Conservation (phyloP, 306 rosid genomes). For the Oemleria cerasiformis region DNA sequence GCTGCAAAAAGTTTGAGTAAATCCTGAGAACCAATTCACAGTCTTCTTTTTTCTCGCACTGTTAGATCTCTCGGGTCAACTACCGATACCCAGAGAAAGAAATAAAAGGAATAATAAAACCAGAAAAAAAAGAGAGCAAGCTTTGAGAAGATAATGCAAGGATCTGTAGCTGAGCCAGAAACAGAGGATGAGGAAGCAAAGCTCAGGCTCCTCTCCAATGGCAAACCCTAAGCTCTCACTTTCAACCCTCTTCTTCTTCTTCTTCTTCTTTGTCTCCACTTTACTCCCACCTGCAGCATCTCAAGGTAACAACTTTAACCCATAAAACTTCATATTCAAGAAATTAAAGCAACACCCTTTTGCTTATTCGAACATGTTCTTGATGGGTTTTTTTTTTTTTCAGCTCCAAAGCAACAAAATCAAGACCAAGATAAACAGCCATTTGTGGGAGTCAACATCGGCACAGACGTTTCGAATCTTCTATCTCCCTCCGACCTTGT, state of each 20-base stretch:
- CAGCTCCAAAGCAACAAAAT: conserved; percentile 37
- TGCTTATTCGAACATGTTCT: neutral
- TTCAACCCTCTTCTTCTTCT: conserved; percentile 7
- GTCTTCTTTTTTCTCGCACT: conserved; percentile 7
- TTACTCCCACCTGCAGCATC: conserved; percentile 11
- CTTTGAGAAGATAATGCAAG: conserved; percentile 66
- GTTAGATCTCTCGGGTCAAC: conserved; percentile 17
- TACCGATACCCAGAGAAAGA: conserved; percentile 21
- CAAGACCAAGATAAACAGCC: conserved; percentile 41
- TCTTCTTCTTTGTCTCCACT: conserved; percentile 20
- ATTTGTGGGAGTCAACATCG: conserved; percentile 76
- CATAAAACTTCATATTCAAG: neutral
- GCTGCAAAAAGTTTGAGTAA: neutral
- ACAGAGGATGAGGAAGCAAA: conserved; percentile 52
- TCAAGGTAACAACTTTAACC: conserved; percentile 32
- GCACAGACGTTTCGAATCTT: conserved; percentile 69
- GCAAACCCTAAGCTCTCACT: conserved; percentile 37
- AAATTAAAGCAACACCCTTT: neutral
- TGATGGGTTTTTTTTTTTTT: conserved; percentile 14
- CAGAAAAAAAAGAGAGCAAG: neutral
- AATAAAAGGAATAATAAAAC: neutral
- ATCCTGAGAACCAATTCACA: neutral
- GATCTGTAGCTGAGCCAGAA: conserved; percentile 45
- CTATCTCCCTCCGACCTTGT: conserved; percentile 48
- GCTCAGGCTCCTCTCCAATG: conserved; percentile 50